These are phyloP conservation scores for Carex sylvatica DNA, from an alignment of 202 grass and related monocot species.

Conservation along the genomic window DNA sequence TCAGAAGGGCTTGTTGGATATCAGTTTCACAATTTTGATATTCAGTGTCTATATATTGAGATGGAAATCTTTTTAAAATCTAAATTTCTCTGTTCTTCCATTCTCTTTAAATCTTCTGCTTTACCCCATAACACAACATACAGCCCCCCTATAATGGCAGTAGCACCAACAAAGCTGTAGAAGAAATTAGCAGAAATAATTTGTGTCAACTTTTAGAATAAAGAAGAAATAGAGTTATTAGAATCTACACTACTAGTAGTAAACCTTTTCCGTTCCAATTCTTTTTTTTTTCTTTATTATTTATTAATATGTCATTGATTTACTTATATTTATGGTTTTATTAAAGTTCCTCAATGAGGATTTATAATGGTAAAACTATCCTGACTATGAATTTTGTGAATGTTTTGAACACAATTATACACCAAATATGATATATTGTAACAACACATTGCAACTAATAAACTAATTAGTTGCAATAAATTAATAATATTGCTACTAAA, in stretches of 20 bases:
- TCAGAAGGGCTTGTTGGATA: constrained; percentile 42
- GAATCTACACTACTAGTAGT: background rate
- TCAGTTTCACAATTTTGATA: background rate
- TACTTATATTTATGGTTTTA: background rate
- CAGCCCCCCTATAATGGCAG: constrained; percentile 47
- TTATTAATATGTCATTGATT: too few species aligned
- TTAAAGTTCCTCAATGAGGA: background rate
- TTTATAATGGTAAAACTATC: background rate
- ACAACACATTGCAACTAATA: too few species aligned
- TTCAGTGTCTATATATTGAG: constrained; percentile 11
- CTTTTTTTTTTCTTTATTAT: too few species aligned
- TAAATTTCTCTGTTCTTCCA: background rate
- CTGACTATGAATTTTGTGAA: background rate
- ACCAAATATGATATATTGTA: too few species aligned
- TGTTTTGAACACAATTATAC: background rate
- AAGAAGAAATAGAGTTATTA: background rate
- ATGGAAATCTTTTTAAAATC: constrained; percentile 19
- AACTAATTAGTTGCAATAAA: too few species aligned
- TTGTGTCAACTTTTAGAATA: constrained; percentile 31
- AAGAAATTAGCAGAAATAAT: background rate
- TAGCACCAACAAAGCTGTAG: constrained; percentile 54
- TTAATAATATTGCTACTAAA: too few species aligned
- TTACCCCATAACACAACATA: constrained; percentile 75
- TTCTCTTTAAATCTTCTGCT: constrained; percentile 37
- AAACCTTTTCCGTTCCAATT: background rate